Conservation (phyloP, 768 basidiomycete genomes). For the Leccinum incarnatum region DNA sequence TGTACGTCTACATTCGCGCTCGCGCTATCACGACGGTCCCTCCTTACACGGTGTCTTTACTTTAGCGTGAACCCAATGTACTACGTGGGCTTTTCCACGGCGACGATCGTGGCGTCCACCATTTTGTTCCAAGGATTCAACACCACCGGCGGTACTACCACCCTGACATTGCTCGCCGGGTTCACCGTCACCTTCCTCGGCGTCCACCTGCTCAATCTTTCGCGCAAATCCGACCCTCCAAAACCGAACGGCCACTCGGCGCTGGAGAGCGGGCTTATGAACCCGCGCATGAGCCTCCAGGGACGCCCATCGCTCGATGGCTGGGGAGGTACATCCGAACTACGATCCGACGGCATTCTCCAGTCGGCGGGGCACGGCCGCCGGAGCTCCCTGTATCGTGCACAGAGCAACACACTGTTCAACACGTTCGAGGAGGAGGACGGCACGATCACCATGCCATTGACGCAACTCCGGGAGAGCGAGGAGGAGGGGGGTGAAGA, state of each 20-base stretch:
- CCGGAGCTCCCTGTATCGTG: constrained; percentile 61
- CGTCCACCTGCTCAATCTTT: constrained; percentile 90
- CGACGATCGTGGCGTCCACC: constrained; percentile 89
- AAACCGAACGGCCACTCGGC: constrained; percentile 47
- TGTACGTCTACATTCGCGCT: constrained; percentile 53
- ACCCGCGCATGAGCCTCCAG: constrained; percentile 77
- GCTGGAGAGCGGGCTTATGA: constrained; percentile 65
- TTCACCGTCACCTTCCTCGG: constrained; percentile 94
- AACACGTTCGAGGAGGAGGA: constrained; percentile 61
- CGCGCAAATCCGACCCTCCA: constrained; percentile 53
- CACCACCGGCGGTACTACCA: constrained; percentile 77
- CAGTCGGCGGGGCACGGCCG: constrained; percentile 53
- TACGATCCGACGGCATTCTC: constrained; percentile 26
- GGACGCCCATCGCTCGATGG: constrained; percentile 80
- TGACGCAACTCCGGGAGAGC: constrained; percentile 64
- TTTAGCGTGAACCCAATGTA: constrained; percentile 94
- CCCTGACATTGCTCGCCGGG: constrained; percentile 83
- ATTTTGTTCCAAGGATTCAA: constrained; percentile 98
- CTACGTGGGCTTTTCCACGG: constrained; percentile 94
- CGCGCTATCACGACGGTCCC: neutral
- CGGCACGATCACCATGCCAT: constrained; percentile 39
- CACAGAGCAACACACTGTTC: constrained; percentile 67
- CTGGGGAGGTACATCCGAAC: constrained; percentile 48
- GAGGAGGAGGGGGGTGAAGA: constrained; percentile 55
- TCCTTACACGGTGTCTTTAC: constrained; percentile 28